phyloP scores from a whole-genome alignment of 75 land plant species.

The Azolla pinnata region DNA sequence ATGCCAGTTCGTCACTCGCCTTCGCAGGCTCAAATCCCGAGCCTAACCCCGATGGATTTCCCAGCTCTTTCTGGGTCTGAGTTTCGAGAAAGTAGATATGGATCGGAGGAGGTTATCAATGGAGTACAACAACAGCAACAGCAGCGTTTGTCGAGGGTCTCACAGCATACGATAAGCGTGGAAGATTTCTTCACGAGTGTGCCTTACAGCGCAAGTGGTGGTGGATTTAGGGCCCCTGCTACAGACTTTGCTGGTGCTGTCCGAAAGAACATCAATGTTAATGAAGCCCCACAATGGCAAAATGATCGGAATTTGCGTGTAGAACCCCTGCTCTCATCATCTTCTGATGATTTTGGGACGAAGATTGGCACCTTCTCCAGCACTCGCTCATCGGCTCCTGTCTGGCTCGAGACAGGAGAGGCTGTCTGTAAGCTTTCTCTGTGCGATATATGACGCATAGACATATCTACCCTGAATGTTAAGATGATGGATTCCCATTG shows the following conservation, averaged over 20 bases:
- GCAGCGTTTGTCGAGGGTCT: conserved; percentile 33
- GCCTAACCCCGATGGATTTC: conserved; percentile 51
- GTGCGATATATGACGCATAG: background rate
- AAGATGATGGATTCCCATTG: too few relatives aligned
- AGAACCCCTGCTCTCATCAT: conserved; percentile 30
- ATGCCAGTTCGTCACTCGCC: conserved; percentile 10
- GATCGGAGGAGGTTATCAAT: background rate
- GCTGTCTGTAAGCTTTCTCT: conserved; percentile 51
- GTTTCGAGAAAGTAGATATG: background rate
- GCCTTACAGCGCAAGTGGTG: conserved; percentile 21
- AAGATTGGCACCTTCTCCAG: conserved; percentile 16
- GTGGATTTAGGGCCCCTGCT: background rate
- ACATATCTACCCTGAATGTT: background rate
- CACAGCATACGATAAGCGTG: conserved; percentile 25
- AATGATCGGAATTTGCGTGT: conserved; percentile 50
- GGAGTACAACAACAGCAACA: conserved; percentile 8
- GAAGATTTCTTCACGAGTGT: conserved; percentile 34
- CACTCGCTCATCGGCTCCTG: conserved; percentile 35
- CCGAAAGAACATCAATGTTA: conserved; percentile 51
- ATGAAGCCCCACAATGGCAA: conserved; percentile 57
- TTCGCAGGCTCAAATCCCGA: conserved; percentile 33
- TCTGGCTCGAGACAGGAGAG: conserved; percentile 96
- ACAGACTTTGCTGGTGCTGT: conserved; percentile 81
- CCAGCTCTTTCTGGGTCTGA: conserved; percentile 27
- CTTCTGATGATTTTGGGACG: conserved; percentile 34